Evolutionary conservation across 305 asterid species (phyloP).

Genomic region (Striga hermonthica): DNA sequence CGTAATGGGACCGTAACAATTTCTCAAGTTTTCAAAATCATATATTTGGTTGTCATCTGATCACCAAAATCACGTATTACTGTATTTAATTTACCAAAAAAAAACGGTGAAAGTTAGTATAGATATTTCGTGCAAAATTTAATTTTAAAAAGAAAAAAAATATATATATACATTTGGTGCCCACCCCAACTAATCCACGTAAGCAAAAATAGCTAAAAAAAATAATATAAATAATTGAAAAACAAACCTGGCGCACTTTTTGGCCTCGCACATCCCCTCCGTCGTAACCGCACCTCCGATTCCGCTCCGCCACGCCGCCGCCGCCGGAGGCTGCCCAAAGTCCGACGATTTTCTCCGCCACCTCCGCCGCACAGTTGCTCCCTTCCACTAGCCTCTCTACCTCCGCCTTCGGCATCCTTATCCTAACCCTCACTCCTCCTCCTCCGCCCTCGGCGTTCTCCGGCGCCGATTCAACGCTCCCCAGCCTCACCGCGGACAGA

Average conservation of each 20-base stretch:
- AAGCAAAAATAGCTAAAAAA: not conserved
- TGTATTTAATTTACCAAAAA: no score
- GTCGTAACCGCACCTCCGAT: no score
- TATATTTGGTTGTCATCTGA: not conserved
- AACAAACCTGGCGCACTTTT: conserved; percentile 59
- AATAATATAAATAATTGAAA: not conserved
- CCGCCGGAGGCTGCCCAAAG: conserved; percentile 43
- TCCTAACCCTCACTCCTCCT: conserved; percentile 45
- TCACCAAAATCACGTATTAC: no score
- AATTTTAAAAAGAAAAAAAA: not conserved
- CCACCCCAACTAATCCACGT: not conserved
- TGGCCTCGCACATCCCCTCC: conserved; percentile 30
- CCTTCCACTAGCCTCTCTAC: conserved; percentile 62
- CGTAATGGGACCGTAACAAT: no score
- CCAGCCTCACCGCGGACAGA: conserved; percentile 41
- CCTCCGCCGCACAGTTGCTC: conserved; percentile 55
- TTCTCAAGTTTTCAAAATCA: no score
- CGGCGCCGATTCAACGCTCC: conserved; percentile 23
- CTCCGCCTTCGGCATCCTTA: conserved; percentile 61
- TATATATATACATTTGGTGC: no score
- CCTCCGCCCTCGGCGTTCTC: conserved; percentile 11
- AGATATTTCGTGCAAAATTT: no score
- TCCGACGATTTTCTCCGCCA: conserved; percentile 49
- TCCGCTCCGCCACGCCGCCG: conserved; percentile 31
- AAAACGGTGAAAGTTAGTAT: no score